Percentiles rank a stretch among this genome's conserved stretches.
phyloP scores from a whole-genome alignment of 176 grass and related monocot species.

The Carex scoparia region DNA sequence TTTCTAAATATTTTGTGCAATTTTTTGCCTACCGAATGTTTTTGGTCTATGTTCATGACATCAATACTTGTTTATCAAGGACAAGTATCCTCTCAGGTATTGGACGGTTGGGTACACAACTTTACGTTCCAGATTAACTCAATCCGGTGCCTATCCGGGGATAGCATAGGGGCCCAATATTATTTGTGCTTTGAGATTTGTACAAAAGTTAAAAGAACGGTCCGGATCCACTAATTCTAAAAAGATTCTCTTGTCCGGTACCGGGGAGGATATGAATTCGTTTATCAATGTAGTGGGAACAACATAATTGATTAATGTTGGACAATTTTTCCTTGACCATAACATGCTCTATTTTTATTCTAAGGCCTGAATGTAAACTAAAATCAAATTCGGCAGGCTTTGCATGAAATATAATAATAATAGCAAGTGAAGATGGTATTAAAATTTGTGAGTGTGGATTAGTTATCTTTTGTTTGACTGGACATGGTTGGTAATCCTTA shows the following conservation, averaged over 20 bases:
- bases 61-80: background rate
- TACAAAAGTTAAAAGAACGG: too few species aligned
- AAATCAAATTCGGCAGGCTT: background rate
- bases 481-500: background rate
- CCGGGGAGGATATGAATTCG: too few species aligned
- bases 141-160: too few species aligned
- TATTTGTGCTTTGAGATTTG: too few species aligned
- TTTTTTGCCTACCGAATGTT: background rate
- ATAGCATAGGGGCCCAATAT: too few species aligned
- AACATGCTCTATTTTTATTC: background rate
- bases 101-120: too few species aligned
- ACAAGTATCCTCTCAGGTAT: too few species aligned
- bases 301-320: background rate
- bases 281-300: background rate
- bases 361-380: background rate
- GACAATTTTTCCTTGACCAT: constrained; percentile 27
- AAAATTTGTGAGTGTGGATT: background rate
- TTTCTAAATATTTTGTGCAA: background rate
- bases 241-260: too few species aligned
- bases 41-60: background rate
- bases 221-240: too few species aligned
- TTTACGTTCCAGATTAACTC: too few species aligned
- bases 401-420: background rate
- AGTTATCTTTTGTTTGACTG: background rate
- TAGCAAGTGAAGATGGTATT: background rate